Base-by-base conservation (phyloP, 1,284 basidiomycete genomes). In the Melampsora larici-populina region DNA sequence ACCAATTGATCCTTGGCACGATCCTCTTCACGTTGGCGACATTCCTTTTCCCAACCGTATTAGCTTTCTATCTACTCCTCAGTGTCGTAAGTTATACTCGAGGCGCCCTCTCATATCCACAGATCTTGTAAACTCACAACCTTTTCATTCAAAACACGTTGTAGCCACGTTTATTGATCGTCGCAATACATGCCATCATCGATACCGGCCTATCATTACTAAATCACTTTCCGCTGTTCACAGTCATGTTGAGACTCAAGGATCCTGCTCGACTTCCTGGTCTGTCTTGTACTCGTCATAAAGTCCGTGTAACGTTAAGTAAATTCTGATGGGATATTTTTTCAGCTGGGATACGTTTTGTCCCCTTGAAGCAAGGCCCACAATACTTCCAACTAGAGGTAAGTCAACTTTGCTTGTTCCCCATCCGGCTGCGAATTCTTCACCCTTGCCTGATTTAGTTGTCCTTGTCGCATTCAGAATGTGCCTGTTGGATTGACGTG, bases 1-100 rank as follows among this genome's bases (percentile, higher is more conserved):
- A 99, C 83, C 94, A 97, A 83, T 87, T 98, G 15, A 87, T 98
- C 40, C 90, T 99, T 40, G 96, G 96, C 18, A 96, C 96, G 0
- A 90, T 99, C 62, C 86, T 99, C 31, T 98, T 99, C 85, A 97
- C 94, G 0, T 87, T 97, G 21, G 87, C 93, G 4, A 89, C 91
- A 0, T 97, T 99, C 83, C 86, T 98, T 5, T 90, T 93, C 77
- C 96, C 97, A 0, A 98, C 97, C 0, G 89, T 96, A 1, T 82
- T 92, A 33, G 91, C 90, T 0, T 99, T 96, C 83, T 94, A 95
- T 80, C 84, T 89, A 0, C 85, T 94, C 0, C 96, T 97, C 80
- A 90, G 90, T 2, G 79, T 89, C 76, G 92, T 94, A 78, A 83
- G 89, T 81, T 51, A 77, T 33, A 78, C 63, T 70, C 75, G 70